Evolutionary conservation across 1,284 basidiomycete species (phyloP).

Genomic region (Xanthoconium separans): DNA sequence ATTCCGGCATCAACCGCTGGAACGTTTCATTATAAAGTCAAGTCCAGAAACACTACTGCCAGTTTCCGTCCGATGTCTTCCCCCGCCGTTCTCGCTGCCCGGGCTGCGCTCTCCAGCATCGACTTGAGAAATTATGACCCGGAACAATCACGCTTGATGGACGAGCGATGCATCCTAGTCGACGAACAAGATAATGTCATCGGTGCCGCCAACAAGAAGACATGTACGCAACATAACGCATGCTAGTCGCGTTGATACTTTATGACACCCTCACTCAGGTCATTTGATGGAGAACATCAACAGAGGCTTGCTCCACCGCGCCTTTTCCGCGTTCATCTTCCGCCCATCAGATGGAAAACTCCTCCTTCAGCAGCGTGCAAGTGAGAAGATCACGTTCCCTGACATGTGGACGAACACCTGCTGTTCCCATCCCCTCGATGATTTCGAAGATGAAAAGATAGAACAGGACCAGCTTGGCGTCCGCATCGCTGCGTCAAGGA

Average conservation of each 20-base stretch:
- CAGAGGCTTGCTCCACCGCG: slow-evolving; percentile 93
- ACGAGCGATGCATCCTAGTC: slow-evolving; percentile 95
- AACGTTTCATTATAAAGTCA: slow-evolving; percentile 6
- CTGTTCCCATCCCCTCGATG: slow-evolving; percentile 95
- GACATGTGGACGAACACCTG: slow-evolving; percentile 99
- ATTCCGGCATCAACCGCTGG: neutral
- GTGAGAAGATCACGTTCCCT: slow-evolving; percentile 99
- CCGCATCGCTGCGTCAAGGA: slow-evolving; percentile 86
- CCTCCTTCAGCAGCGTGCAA: slow-evolving; percentile 92
- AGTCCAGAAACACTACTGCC: neutral
- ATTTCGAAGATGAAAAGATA: slow-evolving; percentile 81
- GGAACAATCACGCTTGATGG: slow-evolving; percentile 90
- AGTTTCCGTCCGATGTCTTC: slow-evolving; percentile 37
- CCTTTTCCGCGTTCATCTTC: slow-evolving; percentile 98
- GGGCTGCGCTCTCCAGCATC: slow-evolving; percentile 62
- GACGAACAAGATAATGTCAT: slow-evolving; percentile 87
- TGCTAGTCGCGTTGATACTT: neutral
- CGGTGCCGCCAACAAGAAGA: slow-evolving; percentile 96
- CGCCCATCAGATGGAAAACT: slow-evolving; percentile 91
- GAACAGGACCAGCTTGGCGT: slow-evolving; percentile 86
- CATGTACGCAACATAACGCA: slow-evolving; percentile 59
- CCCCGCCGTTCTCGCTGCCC: slow-evolving; percentile 58
- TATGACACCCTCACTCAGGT: slow-evolving; percentile 40
- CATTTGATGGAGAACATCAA: slow-evolving; percentile 98
- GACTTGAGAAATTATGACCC: slow-evolving; percentile 78